phyloP scores from a whole-genome alignment of 352 stramenopile genomes.

The Aphanomyces invadans region DNA sequence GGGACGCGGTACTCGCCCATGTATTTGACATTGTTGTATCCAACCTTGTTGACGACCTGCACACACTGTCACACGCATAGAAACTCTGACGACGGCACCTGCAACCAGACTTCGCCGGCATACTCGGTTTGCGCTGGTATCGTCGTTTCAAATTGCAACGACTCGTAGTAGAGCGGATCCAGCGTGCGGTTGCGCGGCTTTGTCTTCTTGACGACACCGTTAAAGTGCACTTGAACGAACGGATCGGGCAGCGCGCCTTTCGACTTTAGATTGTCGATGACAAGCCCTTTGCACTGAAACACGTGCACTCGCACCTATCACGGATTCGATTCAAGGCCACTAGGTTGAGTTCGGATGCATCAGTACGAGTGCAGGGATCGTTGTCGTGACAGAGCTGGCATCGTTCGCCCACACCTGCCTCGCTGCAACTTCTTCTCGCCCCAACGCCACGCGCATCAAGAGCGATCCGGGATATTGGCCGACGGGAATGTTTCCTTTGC shows the following conservation, averaged over 20 bases:
- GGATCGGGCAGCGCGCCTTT: conserved; percentile 57
- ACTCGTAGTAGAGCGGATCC: conserved; percentile 79
- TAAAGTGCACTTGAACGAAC: conserved; percentile 69
- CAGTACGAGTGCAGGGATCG: conserved; percentile 1
- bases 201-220: conserved; percentile 51
- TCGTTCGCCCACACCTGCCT: conserved; percentile 47
- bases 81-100: too few species aligned
- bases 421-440: conserved; percentile 53
- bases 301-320: conserved; percentile 75
- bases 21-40: conserved; percentile 11
- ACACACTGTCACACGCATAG: too few species aligned
- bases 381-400: conserved; percentile 34
- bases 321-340: conserved; percentile 1
- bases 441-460: conserved; percentile 54
- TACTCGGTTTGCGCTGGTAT: conserved; percentile 48
- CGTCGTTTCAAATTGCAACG: conserved; percentile 46
- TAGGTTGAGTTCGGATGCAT: neutral
- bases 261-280: conserved; percentile 29
- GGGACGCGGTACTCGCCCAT: conserved; percentile 46
- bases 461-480: conserved; percentile 46
- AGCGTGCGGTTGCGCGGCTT: conserved; percentile 41
- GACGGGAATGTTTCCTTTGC: conserved; percentile 51
- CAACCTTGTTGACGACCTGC: conserved; percentile 25
- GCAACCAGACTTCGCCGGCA: conserved; percentile 59
- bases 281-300: conserved; percentile 65